phyloP scores from a whole-genome alignment of 106 monocot species.

The Amphibolis antarctica region DNA sequence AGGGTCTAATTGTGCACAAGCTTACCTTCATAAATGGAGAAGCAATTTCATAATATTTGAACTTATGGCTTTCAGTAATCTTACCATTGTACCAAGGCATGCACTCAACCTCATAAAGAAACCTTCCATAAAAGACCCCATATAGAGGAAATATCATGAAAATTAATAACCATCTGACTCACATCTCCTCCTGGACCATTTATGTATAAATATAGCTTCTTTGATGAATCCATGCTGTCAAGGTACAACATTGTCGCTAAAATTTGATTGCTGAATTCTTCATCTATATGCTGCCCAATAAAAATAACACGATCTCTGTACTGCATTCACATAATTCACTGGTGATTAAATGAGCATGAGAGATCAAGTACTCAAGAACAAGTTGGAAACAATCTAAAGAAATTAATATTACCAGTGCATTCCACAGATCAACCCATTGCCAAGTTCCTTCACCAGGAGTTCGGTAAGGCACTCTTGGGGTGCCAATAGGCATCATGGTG shows the following conservation, averaged over 20 bases:
- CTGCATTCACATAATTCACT: conserved; percentile 34
- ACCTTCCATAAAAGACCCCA: too few relatives aligned
- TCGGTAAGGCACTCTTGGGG: conserved; percentile 72
- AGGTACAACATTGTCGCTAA: conserved; percentile 88
- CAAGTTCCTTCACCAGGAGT: conserved; percentile 84
- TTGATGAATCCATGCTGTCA: conserved; percentile 66
- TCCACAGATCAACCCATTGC: conserved; percentile 90
- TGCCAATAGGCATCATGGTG: conserved; percentile 79
- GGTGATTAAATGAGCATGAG: not conserved
- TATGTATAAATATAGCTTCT: conserved; percentile 76
- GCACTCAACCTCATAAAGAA: too few relatives aligned
- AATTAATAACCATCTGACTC: conserved; percentile 14
- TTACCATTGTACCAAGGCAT: too few relatives aligned
- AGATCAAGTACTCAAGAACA: conserved; percentile 2
- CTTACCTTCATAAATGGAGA: too few relatives aligned
- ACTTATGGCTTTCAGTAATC: too few relatives aligned
- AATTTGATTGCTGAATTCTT: conserved; percentile 83
- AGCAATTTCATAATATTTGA: too few relatives aligned
- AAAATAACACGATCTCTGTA: conserved; percentile 84
- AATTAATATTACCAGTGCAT: conserved; percentile 49
- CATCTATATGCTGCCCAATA: conserved; percentile 79
- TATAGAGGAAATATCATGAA: not conserved
- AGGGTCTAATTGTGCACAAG: too few relatives aligned
- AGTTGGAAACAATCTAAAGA: not conserved
- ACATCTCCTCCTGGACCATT: conserved; percentile 96